A percentile compares a stretch with the other conserved stretches of the same genome.
phyloP scores from a whole-genome alignment of 2,329 filamentous ascomycete species.

The Pseudogymnoascus sp. region DNA sequence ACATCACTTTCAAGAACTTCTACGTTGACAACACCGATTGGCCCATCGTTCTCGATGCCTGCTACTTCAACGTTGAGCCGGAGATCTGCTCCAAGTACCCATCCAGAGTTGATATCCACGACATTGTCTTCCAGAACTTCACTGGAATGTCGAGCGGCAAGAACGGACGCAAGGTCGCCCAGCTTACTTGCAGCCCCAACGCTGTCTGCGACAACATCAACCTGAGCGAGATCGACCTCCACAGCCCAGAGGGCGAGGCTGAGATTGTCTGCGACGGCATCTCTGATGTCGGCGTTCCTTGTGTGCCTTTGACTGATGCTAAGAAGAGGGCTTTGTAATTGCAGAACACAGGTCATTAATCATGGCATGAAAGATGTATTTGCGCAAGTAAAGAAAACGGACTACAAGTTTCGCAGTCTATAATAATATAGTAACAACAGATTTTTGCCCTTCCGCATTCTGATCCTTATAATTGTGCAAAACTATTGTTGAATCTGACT shows the following conservation, averaged over 20 bases:
- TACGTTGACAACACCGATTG: constrained; percentile 51
- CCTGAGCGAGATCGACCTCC: constrained; percentile 47
- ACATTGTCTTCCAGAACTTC: constrained; percentile 53
- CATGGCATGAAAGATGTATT: constrained; percentile 2
- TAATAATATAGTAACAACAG: constrained; percentile 8
- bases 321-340: constrained; percentile 1
- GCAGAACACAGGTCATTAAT: neutral
- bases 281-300: neutral
- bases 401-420: constrained; percentile 2
- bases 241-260: constrained; percentile 38
- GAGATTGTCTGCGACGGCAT: constrained; percentile 44
- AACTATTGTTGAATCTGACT: neutral
- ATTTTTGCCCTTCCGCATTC: neutral
- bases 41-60: constrained; percentile 52
- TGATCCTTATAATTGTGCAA: neutral
- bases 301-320: neutral
- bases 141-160: constrained; percentile 49
- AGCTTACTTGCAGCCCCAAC: constrained; percentile 48
- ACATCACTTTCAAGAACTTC: constrained; percentile 56
- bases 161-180: constrained; percentile 46
- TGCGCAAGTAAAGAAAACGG: neutral
- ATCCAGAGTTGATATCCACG: constrained; percentile 50
- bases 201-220: constrained; percentile 50
- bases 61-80: constrained; percentile 51
- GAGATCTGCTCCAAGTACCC: constrained; percentile 46